These are phyloP conservation scores for Balakata baccata DNA, from an alignment of 345 rosid genomes.

Conservation along the genomic window DNA sequence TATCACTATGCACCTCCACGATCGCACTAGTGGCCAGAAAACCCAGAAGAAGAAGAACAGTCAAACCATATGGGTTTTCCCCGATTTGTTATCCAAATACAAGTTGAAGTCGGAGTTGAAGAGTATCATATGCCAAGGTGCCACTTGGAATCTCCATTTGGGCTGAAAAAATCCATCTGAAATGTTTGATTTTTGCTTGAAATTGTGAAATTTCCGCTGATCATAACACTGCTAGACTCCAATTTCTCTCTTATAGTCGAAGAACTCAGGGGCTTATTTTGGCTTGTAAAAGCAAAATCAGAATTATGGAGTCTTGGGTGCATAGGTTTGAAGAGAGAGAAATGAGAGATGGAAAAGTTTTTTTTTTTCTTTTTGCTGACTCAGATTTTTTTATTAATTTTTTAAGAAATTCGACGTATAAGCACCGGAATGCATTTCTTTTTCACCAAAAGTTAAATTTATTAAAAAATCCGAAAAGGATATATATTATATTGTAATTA, in stretches of 20 bases:
- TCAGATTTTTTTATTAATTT: too few species aligned
- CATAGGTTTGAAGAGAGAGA: too few species aligned
- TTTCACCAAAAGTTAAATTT: too few species aligned
- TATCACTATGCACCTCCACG: too few species aligned
- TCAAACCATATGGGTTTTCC: slow-evolving; percentile 39
- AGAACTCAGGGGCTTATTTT: background rate
- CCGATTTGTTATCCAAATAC: slow-evolving; percentile 60
- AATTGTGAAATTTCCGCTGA: slow-evolving; percentile 49
- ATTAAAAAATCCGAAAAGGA: too few species aligned
- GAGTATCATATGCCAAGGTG: slow-evolving; percentile 53
- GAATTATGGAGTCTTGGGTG: background rate
- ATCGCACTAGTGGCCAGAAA: too few species aligned
- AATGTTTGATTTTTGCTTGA: slow-evolving; percentile 43
- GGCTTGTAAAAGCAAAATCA: background rate
- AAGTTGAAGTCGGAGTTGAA: slow-evolving; percentile 42
- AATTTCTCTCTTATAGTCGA: slow-evolving; percentile 18
- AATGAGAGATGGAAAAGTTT: too few species aligned
- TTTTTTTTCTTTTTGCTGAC: too few species aligned
- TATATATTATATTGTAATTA: too few species aligned
- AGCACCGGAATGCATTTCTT: too few species aligned
- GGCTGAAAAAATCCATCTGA: slow-evolving; percentile 46
- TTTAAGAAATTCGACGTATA: too few species aligned
- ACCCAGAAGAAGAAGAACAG: too few species aligned
- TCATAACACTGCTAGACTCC: slow-evolving; percentile 24
- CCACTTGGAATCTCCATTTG: slow-evolving; percentile 38